Percentiles rank a stretch among this genome's conserved stretches.
Evolutionary conservation across 768 basidiomycete species (phyloP).

Genomic region (Tubosaeta brunneosetosa): DNA sequence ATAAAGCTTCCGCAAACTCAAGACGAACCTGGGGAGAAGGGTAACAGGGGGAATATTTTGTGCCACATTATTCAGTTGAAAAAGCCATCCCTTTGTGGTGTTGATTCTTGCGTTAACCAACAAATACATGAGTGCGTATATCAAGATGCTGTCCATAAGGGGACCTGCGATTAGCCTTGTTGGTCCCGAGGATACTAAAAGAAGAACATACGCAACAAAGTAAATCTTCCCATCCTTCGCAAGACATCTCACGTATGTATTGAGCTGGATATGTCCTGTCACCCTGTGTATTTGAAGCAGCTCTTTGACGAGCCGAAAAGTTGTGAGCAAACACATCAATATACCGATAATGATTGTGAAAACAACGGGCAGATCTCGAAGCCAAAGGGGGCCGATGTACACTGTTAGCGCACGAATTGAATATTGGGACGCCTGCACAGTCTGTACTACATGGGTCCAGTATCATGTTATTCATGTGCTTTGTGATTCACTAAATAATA

Average conservation of each 20-base stretch:
- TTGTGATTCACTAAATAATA: neutral
- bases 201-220: slow-evolving; percentile 1
- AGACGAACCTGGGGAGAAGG: neutral
- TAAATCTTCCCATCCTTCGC: neutral
- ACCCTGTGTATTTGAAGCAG: neutral
- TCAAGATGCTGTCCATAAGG: neutral
- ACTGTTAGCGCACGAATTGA: neutral
- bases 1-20: neutral
- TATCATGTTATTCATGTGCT: neutral
- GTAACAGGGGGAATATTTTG: neutral
- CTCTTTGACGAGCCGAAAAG: neutral
- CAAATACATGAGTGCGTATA: neutral
- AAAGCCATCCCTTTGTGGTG: neutral
- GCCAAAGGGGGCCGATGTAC: neutral
- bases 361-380: neutral
- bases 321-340: neutral
- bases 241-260: neutral
- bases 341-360: neutral
- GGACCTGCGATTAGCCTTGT: neutral
- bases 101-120: neutral
- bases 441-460: too few relatives aligned
- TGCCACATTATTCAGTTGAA: neutral
- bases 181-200: neutral
- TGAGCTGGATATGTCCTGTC: neutral
- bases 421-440: neutral